Evolutionary conservation across 2,329 filamentous ascomycete species (phyloP), one percentile per base, ranked within the genome.

Genomic region (Colletotrichum karsti): DNA sequence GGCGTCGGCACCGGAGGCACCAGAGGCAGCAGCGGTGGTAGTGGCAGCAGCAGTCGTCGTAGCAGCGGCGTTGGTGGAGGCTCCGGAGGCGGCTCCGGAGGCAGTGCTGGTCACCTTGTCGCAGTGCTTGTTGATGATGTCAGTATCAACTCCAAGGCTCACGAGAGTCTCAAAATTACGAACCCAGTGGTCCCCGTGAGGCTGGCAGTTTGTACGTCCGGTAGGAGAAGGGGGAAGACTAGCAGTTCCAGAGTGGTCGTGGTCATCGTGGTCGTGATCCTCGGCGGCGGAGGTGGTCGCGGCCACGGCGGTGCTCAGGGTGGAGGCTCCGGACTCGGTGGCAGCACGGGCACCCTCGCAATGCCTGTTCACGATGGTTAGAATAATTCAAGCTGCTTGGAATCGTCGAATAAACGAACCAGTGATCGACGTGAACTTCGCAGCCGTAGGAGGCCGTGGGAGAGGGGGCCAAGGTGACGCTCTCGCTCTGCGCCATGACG

Each of bases 41-140:
- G n/a, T n/a, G n/a, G n/a, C n/a, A n/a, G n/a, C 48, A 7, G 33
- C 56, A 7, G 64, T 63, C 3, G 35, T 5, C 5, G 69, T 78
- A 76, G 82, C 7, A 76, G 80, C 71, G 90, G 91, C 2, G 89
- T 88, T 24, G 20, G 39, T 12, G 10, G 10, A 51, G 3, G 24
- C 33, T 10, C 48, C 44, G 22, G 60, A 48, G 39, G 48, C 28
- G 10, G n/a, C n/a, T n/a, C n/a, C 39, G 12, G 67, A 24, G 44
- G 55, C 24, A 9, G 70, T 63, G 5, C 46, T 50, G 2, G 35
- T 39, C 10, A 66, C 42, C 12, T 39, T 67, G 5, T 71, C 69
- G 50, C 69, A 71, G 39, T 71, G 62, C 69, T 51, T 8, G 39
- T 42, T 26, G 5, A 13, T 15, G 30, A 35, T 15, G 33, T 68